Percentiles rank a stretch among this genome's conserved stretches.
phyloP scores from a whole-genome alignment of 305 asterid genomes.

The Solanum hybrid region DNA sequence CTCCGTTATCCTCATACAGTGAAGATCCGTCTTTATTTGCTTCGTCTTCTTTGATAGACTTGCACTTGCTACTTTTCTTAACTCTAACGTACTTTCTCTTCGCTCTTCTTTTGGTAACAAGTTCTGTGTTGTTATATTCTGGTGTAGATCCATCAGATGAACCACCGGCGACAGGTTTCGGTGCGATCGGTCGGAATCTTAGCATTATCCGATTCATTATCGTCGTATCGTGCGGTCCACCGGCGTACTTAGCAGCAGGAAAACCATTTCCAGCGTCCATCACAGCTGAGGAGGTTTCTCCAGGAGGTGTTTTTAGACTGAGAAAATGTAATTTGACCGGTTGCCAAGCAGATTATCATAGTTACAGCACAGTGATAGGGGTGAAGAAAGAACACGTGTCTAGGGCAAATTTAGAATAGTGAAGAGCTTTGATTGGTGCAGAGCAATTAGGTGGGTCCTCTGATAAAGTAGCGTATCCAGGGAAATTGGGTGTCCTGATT shows the following conservation, averaged over 20 bases:
- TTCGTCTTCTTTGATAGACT: background rate
- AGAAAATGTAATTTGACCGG: background rate
- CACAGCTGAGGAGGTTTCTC: background rate
- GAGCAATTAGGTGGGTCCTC: constrained; percentile 23
- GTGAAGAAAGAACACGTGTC: constrained; percentile 12
- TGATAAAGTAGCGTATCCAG: constrained; percentile 24
- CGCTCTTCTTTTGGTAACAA: constrained; percentile 3
- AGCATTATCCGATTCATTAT: constrained; percentile 13
- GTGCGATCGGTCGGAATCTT: constrained; percentile 21
- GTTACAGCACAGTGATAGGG: background rate
- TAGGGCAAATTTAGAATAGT: constrained; percentile 11
- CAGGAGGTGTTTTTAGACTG: background rate
- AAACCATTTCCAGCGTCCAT: constrained; percentile 10
- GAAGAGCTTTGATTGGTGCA: constrained; percentile 14
- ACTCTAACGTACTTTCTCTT: constrained; percentile 25
- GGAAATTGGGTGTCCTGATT: constrained; percentile 16
- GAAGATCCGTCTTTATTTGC: background rate
- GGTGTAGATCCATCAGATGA: background rate
- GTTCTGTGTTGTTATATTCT: background rate
- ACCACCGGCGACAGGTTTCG: constrained; percentile 12
- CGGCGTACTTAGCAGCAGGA: background rate
- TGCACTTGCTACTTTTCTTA: constrained; percentile 7
- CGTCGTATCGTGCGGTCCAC: constrained; percentile 6
- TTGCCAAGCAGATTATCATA: constrained; percentile 7
- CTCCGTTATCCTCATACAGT: background rate